Evolutionary conservation across 495 filamentous ascomycete genomes (phyloP).

Genomic region (Penicilliopsis zonata): DNA sequence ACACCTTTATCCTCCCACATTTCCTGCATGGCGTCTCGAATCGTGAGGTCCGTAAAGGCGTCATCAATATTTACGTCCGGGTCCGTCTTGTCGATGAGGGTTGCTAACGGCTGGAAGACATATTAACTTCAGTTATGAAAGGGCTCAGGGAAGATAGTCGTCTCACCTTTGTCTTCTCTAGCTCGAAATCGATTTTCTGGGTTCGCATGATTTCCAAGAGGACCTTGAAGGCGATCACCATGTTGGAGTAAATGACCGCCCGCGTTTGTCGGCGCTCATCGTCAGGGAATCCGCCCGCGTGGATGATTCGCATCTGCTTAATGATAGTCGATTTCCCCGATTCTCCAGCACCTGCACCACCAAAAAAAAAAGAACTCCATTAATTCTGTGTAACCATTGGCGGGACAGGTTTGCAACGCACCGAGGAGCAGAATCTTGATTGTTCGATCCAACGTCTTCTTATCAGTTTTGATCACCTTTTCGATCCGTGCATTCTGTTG

Average conservation of each 20-base stretch:
- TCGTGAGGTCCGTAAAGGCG: slow-evolving; percentile 52
- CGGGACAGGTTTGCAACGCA: slow-evolving; percentile 22
- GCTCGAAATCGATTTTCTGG: slow-evolving; percentile 63
- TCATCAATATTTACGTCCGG: slow-evolving; percentile 70
- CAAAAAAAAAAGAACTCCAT: too few species aligned
- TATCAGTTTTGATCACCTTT: slow-evolving; percentile 62
- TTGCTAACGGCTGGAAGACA: slow-evolving; percentile 19
- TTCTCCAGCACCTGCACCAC: slow-evolving; percentile 78
- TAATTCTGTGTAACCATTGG: too few species aligned
- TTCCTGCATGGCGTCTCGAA: slow-evolving; percentile 61
- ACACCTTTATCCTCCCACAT: slow-evolving; percentile 81
- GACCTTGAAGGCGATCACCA: slow-evolving; percentile 78
- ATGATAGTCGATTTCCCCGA: slow-evolving; percentile 96
- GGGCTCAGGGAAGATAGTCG: slow-evolving; percentile 68
- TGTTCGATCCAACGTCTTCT: slow-evolving; percentile 66
- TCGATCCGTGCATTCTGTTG: slow-evolving; percentile 54
- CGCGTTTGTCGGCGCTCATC: slow-evolving; percentile 88
- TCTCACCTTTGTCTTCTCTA: slow-evolving; percentile 66
- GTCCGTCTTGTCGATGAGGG: slow-evolving; percentile 33
- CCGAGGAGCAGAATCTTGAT: slow-evolving; percentile 78
- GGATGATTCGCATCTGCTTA: slow-evolving; percentile 99
- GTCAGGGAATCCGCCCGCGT: slow-evolving; percentile 83
- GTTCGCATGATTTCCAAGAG: slow-evolving; percentile 91
- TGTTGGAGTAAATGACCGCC: slow-evolving; percentile 87
- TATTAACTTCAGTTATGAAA: too few species aligned